phyloP scores from a whole-genome alignment of 2,329 filamentous ascomycete genomes.

The Magnaporthiopsis poae region DNA sequence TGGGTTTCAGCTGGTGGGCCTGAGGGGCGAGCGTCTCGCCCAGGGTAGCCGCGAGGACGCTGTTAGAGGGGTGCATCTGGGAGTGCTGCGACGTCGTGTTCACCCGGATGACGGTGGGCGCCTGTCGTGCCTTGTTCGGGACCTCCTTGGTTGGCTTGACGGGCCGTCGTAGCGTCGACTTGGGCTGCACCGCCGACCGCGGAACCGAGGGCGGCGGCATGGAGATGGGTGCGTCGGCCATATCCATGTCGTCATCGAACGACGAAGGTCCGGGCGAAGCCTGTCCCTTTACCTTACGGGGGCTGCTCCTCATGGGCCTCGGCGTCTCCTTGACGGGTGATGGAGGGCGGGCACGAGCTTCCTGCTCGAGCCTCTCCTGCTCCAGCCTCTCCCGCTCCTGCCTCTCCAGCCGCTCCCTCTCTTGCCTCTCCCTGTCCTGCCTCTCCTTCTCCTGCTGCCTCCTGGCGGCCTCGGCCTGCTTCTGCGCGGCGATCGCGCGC shows the following conservation, averaged over 20 bases:
- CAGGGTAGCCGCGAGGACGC: slow-evolving; percentile 45
- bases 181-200: slow-evolving; percentile 38
- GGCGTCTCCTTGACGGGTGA: slow-evolving; percentile 29
- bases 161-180: slow-evolving; percentile 47
- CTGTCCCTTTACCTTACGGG: slow-evolving; percentile 37
- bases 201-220: slow-evolving; percentile 54
- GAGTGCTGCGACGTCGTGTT: slow-evolving; percentile 55
- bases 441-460: slow-evolving; percentile 1
- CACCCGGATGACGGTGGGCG: slow-evolving; percentile 62
- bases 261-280: slow-evolving; percentile 22
- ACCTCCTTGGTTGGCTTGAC: slow-evolving; percentile 53
- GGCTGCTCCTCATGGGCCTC: slow-evolving; percentile 40
- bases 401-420: slow-evolving; percentile 10
- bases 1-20: slow-evolving; percentile 45
- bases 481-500: slow-evolving; percentile 12
- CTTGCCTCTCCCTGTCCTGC: slow-evolving; percentile 4
- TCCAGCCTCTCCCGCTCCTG: slow-evolving; percentile 9
- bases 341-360: slow-evolving; percentile 19
- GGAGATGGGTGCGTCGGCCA: slow-evolving; percentile 43
- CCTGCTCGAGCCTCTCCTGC: slow-evolving; percentile 10
- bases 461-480: slow-evolving; percentile 13
- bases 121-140: slow-evolving; percentile 50
- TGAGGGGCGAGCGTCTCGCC: slow-evolving; percentile 41
- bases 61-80: slow-evolving; percentile 50
- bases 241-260: slow-evolving; percentile 39